These are phyloP conservation scores for Amanita phalloides DNA, from an alignment of 768 basidiomycete genomes.

Conservation along the genomic window DNA sequence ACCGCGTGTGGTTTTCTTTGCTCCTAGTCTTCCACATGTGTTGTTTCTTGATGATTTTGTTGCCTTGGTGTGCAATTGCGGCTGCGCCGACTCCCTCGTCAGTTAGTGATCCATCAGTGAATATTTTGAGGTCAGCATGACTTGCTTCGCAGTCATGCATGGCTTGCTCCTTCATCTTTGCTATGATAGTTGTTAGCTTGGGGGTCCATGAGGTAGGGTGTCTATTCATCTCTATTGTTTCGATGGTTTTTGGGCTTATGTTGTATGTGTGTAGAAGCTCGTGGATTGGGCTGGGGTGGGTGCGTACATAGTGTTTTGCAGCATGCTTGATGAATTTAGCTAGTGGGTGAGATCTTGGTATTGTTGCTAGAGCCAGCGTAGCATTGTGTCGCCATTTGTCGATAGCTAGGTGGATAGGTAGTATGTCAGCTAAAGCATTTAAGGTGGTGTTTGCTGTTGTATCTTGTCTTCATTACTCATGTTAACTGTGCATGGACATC, in stretches of 20 bases:
- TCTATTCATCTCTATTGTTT: not conserved
- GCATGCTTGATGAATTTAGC: not conserved
- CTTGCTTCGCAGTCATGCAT: too few relatives aligned
- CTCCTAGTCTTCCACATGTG: not conserved
- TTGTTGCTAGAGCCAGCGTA: not conserved
- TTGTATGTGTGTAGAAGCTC: not conserved
- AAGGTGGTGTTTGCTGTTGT: not conserved
- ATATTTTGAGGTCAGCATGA: not conserved
- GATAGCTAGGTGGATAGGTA: not conserved
- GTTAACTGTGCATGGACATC: too few relatives aligned
- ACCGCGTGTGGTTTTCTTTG: not conserved
- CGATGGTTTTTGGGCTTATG: not conserved
- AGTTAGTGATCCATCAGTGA: not conserved
- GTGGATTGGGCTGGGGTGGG: not conserved
- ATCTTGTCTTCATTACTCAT: too few relatives aligned
- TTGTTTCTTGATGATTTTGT: not conserved
- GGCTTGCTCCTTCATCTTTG: not conserved
- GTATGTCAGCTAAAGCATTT: not conserved
- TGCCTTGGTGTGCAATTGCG: not conserved
- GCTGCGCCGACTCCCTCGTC: not conserved
- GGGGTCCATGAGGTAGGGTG: not conserved
- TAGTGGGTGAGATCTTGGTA: not conserved
- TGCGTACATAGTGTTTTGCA: not conserved
- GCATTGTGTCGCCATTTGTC: not conserved
- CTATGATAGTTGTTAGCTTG: too few relatives aligned